Base-by-base conservation (phyloP, 805 yeast species). In the Nakazawaea ambrosiae region DNA sequence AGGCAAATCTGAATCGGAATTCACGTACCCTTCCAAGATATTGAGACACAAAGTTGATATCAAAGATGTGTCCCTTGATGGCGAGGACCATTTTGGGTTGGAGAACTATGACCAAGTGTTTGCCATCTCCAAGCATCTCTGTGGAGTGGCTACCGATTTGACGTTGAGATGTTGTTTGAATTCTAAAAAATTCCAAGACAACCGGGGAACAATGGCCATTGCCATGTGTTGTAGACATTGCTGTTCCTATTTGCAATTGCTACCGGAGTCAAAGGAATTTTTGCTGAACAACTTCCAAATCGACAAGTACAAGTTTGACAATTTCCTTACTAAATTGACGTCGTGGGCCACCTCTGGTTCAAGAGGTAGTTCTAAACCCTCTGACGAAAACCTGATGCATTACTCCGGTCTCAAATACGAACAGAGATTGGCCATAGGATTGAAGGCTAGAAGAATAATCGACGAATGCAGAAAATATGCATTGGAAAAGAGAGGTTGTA, bases 151-250 rank as follows among this genome's bases (percentile, higher is more conserved):
- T 1, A 89, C 96, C 0, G 97, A 88, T 54, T 61, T 88, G 34
- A 82, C 96, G 0, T 57, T 89, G 19, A 66, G 76, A 46, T 81
- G 87, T 58, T 37, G 41, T 32, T 20, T 33, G 16, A 32, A 30
- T 24, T 31, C 39, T 3, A n/a, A 4, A 11, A 25, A 24, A 30
- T 39, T 34, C 18, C 19, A 5, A 36, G 37, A 8, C 40, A 41
- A 14, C 18, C 15, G 8, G 37, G 55, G 58, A 3, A 94, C 92
- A 0, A 58, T 83, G 44, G 59, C 84, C 20, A 85, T 88, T 23
- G 97, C 97, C 19, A 81, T 89, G 86, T 88, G 97, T 53, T 88
- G 97, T 56, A 69, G 97, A 39, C 97, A 88, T 51, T 78, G 80
- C 16, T 89, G 97, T 49, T 59, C 70, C 28, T 78, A 75, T 43